Conservation (phyloP, 148 eudicot genomes). For the Rhododendron ferrugineum region DNA sequence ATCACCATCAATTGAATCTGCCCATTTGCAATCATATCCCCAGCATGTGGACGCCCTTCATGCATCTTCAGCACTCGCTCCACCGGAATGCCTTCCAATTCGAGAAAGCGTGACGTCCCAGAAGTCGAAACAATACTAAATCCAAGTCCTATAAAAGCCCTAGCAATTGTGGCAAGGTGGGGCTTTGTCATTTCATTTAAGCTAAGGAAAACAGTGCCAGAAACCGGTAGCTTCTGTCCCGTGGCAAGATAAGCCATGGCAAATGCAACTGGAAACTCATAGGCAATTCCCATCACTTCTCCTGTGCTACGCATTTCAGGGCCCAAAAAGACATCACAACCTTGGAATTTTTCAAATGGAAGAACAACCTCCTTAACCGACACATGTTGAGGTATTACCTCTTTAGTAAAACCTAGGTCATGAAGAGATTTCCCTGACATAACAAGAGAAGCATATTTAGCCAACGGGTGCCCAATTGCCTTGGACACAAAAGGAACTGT, state of each 20-base stretch:
- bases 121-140: conserved; percentile 71
- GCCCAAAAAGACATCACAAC: conserved; percentile 83
- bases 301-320: conserved; percentile 99
- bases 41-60: conserved; percentile 96
- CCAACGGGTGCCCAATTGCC: conserved; percentile 94
- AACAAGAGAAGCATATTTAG: conserved; percentile 88
- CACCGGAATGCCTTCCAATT: conserved; percentile 69
- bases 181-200: conserved; percentile 81
- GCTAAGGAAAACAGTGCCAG: conserved; percentile 84
- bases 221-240: conserved; percentile 77
- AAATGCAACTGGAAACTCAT: conserved; percentile 59
- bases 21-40: conserved; percentile 85
- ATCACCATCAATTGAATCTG: conserved; percentile 92
- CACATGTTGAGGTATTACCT: conserved; percentile 81
- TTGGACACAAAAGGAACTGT: conserved; percentile 94
- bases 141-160: conserved; percentile 59
- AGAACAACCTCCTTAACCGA: conserved; percentile 96
- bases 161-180: conserved; percentile 64
- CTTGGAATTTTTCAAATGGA: conserved; percentile 92
- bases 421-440: conserved; percentile 92
- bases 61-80: conserved; percentile 92
- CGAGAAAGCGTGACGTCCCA: conserved; percentile 79
- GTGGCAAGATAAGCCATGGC: conserved; percentile 93
- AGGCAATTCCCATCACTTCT: conserved; percentile 90
- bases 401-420: conserved; percentile 66